These are phyloP conservation scores for Rubroshorea leprosula DNA, from an alignment of 345 rosid species.

Conservation along the genomic window DNA sequence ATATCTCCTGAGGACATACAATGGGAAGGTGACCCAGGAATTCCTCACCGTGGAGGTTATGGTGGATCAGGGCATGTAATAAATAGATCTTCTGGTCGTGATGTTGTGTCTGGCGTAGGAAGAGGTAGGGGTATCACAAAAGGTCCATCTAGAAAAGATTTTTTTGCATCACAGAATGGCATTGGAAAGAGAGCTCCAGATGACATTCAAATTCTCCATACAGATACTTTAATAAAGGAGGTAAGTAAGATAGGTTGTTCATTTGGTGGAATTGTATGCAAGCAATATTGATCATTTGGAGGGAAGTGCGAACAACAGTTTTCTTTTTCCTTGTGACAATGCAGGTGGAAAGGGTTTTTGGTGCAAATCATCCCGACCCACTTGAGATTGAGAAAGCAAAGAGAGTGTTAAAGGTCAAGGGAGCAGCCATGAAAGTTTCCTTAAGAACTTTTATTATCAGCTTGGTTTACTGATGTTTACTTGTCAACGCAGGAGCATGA, in stretches of 20 bases:
- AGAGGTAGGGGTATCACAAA: slow-evolving; percentile 54
- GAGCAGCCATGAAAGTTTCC: slow-evolving; percentile 12
- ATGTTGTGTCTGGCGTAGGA: slow-evolving; percentile 40
- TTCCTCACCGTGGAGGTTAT: slow-evolving; percentile 45
- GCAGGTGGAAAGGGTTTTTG: slow-evolving; percentile 80
- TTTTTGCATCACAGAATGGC: slow-evolving; percentile 65
- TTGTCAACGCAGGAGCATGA: slow-evolving; percentile 65
- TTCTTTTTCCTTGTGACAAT: slow-evolving; percentile 4
- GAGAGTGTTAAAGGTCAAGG: slow-evolving; percentile 63
- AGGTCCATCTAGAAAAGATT: slow-evolving; percentile 63
- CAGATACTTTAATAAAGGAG: slow-evolving; percentile 65
- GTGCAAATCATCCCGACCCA: slow-evolving; percentile 61
- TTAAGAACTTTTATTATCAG: neutral
- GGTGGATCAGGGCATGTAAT: slow-evolving; percentile 40
- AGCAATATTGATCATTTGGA: neutral
- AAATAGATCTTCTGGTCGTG: slow-evolving; percentile 47
- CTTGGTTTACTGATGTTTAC: neutral
- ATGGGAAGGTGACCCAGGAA: slow-evolving; percentile 61
- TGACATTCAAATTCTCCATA: slow-evolving; percentile 69
- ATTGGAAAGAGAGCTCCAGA: slow-evolving; percentile 52
- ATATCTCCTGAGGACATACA: slow-evolving; percentile 78
- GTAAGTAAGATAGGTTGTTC: slow-evolving; percentile 24
- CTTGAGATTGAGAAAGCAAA: slow-evolving; percentile 75
- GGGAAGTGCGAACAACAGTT: neutral
- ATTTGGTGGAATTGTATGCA: slow-evolving; percentile 10